These are phyloP conservation scores for Chaetoceros tenuissimus DNA, from an alignment of 108 stramenopile species.

Conservation along the genomic window DNA sequence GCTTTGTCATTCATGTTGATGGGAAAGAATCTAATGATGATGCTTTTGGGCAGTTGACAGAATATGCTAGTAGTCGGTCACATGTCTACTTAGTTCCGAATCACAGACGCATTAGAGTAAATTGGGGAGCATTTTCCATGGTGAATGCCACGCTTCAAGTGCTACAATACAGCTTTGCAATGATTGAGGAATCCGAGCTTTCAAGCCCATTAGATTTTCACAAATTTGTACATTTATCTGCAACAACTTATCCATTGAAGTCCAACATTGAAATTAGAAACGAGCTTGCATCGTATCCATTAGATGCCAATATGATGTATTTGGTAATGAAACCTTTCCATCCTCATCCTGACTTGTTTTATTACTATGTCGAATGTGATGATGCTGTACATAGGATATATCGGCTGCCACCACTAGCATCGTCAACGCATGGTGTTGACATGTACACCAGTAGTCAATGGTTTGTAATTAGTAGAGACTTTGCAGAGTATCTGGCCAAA, in stretches of 20 bases:
- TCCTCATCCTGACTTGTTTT: slow-evolving; percentile 63
- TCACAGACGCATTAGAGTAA: slow-evolving; percentile 71
- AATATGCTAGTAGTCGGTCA: slow-evolving; percentile 45
- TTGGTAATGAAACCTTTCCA: slow-evolving; percentile 63
- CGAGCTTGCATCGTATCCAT: slow-evolving; percentile 59
- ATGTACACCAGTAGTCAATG: slow-evolving; percentile 89
- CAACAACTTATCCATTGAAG: slow-evolving; percentile 86
- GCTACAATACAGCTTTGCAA: slow-evolving; percentile 34
- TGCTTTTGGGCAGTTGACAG: slow-evolving; percentile 43
- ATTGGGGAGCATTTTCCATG: slow-evolving; percentile 94
- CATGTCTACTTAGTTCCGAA: slow-evolving; percentile 58
- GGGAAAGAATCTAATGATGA: slow-evolving; percentile 63
- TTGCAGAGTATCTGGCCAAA: slow-evolving; percentile 72
- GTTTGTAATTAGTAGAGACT: slow-evolving; percentile 88
- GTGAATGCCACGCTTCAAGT: slow-evolving; percentile 89
- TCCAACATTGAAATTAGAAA: slow-evolving; percentile 85
- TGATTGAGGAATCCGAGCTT: slow-evolving; percentile 22
- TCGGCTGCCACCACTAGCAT: slow-evolving; percentile 52
- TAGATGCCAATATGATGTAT: slow-evolving; percentile 80
- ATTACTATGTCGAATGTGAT: slow-evolving; percentile 96
- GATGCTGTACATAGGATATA: slow-evolving; percentile 88
- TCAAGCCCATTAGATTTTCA: slow-evolving; percentile 51
- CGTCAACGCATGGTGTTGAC: slow-evolving; percentile 49
- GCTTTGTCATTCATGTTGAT: slow-evolving; percentile 86
- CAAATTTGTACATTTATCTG: slow-evolving; percentile 82